Evolutionary conservation across 176 grass and related monocot species (phyloP), one percentile per base, ranked within the genome.

Genomic region (Ensete ventricosum): DNA sequence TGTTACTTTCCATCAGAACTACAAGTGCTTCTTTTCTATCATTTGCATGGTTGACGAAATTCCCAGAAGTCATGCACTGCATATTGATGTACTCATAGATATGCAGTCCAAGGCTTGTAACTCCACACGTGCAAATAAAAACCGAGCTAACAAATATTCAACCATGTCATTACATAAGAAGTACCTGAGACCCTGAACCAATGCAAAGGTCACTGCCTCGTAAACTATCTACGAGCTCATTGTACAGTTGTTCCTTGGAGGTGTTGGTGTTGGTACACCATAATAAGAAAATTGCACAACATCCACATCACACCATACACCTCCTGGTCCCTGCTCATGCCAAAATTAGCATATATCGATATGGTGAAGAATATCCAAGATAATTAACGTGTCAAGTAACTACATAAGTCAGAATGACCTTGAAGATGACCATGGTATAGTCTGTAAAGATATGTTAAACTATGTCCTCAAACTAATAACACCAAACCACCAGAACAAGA

Each of bases 271-370:
- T n/a, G 95, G 95, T 50, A 88, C 87, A 53, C 90, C 90, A 24
- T 99, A 91, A 74, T 99, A 99, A 2, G 95, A 99, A 80, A 99
- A 99, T 69, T 99, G 90, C 69, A 99, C 84, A 25, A 99, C 95
- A 89, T 99, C 95, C 62, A 99, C 95, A 87, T 99, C 95, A 84
- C 95, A 99, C 95, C 95, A 99, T 69, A 99, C 79, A 79, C 90
- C 90, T 14, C 95, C 95, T 71, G 95, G 95, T 52, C 95, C 95
- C 95, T 99, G 80, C 79, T 74, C 81, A 87, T 79, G 64, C 77
- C 22, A 23, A 23, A 23, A 0, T 23, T 23, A 23, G 22, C 22
- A 23, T 23, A 23, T 0, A 23, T 23, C 22, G 22, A 23, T 23
- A 23, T 23, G 22, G 22, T 23, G 22, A 23, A 23, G 22, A 23